Base-by-base conservation (phyloP, 1,284 basidiomycete species). In the Cystobasidiaceae sp. region DNA sequence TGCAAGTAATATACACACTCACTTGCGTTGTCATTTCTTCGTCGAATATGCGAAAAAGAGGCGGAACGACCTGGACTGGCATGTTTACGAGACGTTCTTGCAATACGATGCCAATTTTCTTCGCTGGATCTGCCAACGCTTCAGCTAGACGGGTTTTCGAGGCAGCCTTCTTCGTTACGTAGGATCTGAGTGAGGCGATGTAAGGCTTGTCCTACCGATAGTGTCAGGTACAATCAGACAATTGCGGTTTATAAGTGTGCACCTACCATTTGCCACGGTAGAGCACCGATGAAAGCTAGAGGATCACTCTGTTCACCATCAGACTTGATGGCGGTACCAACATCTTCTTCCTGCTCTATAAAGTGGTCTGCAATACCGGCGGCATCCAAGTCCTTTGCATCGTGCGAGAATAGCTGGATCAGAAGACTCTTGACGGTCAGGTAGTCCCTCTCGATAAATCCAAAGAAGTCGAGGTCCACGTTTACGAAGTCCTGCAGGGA, bases 381-480 rank as follows among this genome's bases (percentile, higher is more conserved):
- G 0, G 88, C 78, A 69, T 86, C 80, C 51, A 96, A 80, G 3
- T 79, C 73, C 55, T 88, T 84, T 0, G 89, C 85, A 76, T 94
- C 92, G n/a, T 83, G 79, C 66, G 88, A 85, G 70, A 94, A 86
- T 7, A 92, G 85, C 76, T 94, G 92, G 0, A 78, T 78, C 2
- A 93, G 78, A 3, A 96, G 82, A 0, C 88, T 83, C 73, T 92
- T 90, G 75, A 93, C 79, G 0, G 90, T 89, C 68, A 88, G 85
- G 77, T 88, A 93, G 79, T 97, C 92, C 67, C 90, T 81, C 49
- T 82, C 81, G 71, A 89, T 86, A 3, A 90, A 84, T 76, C 89
- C 86, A 81, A 89, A 91, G 76, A 93, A 96, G 72, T 93, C 91
- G 74, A 96, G 94, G 74, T 90, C 86, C 72, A 96, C 88, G 76